Conservation (phyloP, 306 rosid genomes). For the Abrus pulchellus region DNA sequence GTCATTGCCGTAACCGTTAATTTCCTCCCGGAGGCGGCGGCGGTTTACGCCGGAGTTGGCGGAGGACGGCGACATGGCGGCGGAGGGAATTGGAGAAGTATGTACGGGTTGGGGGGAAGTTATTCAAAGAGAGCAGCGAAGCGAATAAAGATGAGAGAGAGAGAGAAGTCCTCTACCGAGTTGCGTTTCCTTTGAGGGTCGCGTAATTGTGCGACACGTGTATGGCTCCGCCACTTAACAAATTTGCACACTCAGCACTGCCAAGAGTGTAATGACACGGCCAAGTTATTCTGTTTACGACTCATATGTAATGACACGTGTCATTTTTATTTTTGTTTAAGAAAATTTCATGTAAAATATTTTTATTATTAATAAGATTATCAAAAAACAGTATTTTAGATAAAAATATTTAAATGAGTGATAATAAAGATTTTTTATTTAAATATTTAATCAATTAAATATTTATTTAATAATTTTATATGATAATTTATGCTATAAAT, state of each 20-base stretch:
- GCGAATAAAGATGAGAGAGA: neutral
- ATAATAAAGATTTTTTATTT: too few relatives aligned
- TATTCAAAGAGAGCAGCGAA: slow-evolving; percentile 7
- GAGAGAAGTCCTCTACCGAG: neutral
- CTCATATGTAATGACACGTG: too few relatives aligned
- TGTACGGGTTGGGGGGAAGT: slow-evolving; percentile 25
- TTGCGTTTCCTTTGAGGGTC: neutral
- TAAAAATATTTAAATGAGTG: too few relatives aligned
- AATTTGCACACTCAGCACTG: neutral
- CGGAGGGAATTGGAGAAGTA: slow-evolving; percentile 11
- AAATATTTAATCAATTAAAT: too few relatives aligned
- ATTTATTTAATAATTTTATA: too few relatives aligned
- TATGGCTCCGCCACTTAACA: neutral
- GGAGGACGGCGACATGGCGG: slow-evolving; percentile 66
- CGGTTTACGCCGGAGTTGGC: slow-evolving; percentile 39
- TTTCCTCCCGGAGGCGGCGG: slow-evolving; percentile 19
- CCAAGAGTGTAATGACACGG: too few relatives aligned
- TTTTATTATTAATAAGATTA: too few relatives aligned
- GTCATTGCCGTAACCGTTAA: slow-evolving; percentile 40
- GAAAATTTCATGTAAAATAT: too few relatives aligned
- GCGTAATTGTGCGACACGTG: slow-evolving; percentile 14
- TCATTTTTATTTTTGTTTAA: too few relatives aligned
- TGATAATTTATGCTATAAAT: too few relatives aligned
- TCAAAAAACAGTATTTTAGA: too few relatives aligned
- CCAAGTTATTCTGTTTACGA: too few relatives aligned